Conservation (phyloP, 192 early-diverging fungal genomes). For the Linnemannia elongata region DNA sequence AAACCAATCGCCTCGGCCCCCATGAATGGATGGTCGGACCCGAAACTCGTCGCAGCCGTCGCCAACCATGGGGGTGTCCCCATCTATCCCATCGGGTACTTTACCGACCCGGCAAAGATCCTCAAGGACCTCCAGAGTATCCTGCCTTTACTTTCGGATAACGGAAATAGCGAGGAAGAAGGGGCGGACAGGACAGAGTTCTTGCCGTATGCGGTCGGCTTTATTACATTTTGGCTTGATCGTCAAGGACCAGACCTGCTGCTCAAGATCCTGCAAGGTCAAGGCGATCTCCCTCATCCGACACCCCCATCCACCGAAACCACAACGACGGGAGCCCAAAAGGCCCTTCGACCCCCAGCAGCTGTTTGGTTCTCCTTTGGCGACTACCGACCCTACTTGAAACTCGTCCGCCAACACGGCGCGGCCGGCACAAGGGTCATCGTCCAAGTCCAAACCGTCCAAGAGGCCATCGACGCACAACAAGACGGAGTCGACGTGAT, state of each 20-base stretch:
- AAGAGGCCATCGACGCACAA: conserved; percentile 57
- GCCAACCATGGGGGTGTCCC: conserved; percentile 57
- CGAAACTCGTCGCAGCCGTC: conserved; percentile 57
- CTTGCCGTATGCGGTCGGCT: conserved; percentile 58
- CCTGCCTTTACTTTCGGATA: conserved; percentile 8
- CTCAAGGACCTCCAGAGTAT: conserved; percentile 35
- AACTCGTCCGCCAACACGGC: conserved; percentile 34
- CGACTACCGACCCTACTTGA: conserved; percentile 53
- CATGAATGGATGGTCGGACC: conserved; percentile 59
- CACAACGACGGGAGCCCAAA: neutral
- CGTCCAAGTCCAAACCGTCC: conserved; percentile 63
- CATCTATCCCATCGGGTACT: conserved; percentile 45
- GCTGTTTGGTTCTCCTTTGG: conserved; percentile 64
- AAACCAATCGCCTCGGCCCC: conserved; percentile 60
- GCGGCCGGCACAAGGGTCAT: conserved; percentile 47
- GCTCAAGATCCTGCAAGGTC: conserved; percentile 24
- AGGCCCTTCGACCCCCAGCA: conserved; percentile 41
- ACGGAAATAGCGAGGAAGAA: neutral
- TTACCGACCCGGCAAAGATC: conserved; percentile 30
- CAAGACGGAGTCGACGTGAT: conserved; percentile 61
- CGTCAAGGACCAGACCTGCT: conserved; percentile 55
- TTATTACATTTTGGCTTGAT: conserved; percentile 58
- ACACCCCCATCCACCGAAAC: no score
- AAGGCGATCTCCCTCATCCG: conserved; percentile 16
- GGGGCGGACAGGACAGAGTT: conserved; percentile 6